phyloP scores from a whole-genome alignment of 257 asterid genomes.

The Forsythia suspensa region DNA sequence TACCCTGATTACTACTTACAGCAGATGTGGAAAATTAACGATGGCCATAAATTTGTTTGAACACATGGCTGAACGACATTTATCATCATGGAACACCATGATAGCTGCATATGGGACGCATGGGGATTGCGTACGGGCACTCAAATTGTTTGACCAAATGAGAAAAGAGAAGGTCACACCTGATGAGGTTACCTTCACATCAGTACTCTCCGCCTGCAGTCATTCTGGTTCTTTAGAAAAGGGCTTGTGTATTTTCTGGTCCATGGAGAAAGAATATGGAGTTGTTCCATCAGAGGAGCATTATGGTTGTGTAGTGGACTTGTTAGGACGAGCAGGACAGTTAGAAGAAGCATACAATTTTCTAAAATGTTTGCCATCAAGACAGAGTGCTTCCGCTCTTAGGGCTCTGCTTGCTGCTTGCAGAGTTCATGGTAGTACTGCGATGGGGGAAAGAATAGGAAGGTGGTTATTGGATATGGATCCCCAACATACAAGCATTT shows the following conservation, averaged over 20 bases:
- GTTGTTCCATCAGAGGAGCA: slow-evolving; percentile 56
- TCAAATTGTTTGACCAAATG: slow-evolving; percentile 42
- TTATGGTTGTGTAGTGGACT: slow-evolving; percentile 61
- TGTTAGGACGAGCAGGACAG: slow-evolving; percentile 60
- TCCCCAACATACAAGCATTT: slow-evolving; percentile 37
- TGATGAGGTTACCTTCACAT: slow-evolving; percentile 48
- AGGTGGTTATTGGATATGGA: slow-evolving; percentile 43
- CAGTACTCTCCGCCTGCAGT: slow-evolving; percentile 68
- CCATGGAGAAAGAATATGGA: slow-evolving; percentile 47
- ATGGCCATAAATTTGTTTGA: slow-evolving; percentile 43
- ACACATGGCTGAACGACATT: slow-evolving; percentile 27
- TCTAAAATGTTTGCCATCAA: slow-evolving; percentile 27
- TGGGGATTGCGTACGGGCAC: slow-evolving; percentile 43
- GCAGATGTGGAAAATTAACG: slow-evolving; percentile 48
- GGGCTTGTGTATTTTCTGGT: slow-evolving; percentile 40
- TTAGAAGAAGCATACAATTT: slow-evolving; percentile 49
- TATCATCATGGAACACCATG: slow-evolving; percentile 62
- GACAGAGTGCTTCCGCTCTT: slow-evolving; percentile 36
- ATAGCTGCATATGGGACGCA: slow-evolving; percentile 63
- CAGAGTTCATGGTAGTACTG: slow-evolving; percentile 44
- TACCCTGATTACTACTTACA: slow-evolving; percentile 48
- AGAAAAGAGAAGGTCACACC: slow-evolving; percentile 28
- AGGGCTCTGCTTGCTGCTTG: slow-evolving; percentile 57
- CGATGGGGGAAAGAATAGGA: slow-evolving; percentile 46
- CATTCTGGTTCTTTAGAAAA: slow-evolving; percentile 46